Evolutionary conservation across 257 asterid genomes (phyloP).

Genomic region (Solanum arcanum): DNA sequence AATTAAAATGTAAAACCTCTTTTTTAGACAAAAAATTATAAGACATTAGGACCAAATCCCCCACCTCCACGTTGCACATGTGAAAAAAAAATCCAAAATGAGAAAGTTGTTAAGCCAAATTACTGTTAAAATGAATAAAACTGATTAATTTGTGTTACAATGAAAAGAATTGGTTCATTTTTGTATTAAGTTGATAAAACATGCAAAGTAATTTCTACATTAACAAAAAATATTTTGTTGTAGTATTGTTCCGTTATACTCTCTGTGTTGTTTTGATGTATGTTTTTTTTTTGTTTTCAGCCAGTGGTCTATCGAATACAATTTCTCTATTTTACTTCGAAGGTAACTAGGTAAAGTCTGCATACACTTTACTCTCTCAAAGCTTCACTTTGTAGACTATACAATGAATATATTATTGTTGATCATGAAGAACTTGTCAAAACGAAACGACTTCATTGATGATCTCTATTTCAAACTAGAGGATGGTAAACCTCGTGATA

Average conservation of each 20-base stretch:
- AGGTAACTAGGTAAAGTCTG: too few relatives aligned
- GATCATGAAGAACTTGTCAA: background rate
- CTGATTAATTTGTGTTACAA: background rate
- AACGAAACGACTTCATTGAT: background rate
- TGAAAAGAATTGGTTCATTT: background rate
- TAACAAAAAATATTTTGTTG: too few relatives aligned
- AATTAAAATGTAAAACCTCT: background rate
- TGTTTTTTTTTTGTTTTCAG: too few relatives aligned
- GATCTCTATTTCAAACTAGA: background rate
- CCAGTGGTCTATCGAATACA: too few relatives aligned
- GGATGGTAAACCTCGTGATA: background rate
- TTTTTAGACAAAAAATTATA: background rate
- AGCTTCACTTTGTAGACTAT: background rate
- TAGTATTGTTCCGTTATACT: background rate
- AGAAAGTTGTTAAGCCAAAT: background rate
- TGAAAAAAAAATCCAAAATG: background rate
- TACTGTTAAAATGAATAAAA: background rate
- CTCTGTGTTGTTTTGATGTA: fast-evolving
- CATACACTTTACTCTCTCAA: background rate
- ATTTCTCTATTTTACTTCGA: too few relatives aligned
- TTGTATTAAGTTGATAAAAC: background rate
- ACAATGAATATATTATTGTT: too few relatives aligned
- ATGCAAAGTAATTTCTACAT: background rate
- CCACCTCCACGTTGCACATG: background rate
- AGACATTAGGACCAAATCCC: background rate